Conservation (phyloP, 306 rosid species). For the Cicer cuneatum region DNA sequence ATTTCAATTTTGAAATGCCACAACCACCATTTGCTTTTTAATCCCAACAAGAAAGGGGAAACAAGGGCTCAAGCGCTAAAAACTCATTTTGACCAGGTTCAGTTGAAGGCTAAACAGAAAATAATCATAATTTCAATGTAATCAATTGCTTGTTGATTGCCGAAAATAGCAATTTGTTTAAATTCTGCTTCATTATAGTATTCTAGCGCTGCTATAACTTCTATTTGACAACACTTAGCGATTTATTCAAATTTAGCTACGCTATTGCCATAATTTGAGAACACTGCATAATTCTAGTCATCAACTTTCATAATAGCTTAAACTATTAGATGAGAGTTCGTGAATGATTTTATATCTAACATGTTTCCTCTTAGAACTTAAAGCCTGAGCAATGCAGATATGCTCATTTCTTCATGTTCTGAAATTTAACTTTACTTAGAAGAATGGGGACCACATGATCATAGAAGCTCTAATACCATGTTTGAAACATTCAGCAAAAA, state of each 20-base stretch:
- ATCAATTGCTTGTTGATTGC: no score
- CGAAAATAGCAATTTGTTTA: no score
- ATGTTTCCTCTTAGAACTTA: not conserved
- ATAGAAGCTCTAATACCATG: not conserved
- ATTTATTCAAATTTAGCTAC: no score
- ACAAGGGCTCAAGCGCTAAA: not conserved
- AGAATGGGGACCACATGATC: not conserved
- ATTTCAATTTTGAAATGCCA: constrained; percentile 12
- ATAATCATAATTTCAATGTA: not conserved
- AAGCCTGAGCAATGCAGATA: not conserved
- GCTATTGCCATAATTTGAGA: no score
- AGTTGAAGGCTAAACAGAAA: not conserved
- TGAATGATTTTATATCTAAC: not conserved
- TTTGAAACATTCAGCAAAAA: not conserved
- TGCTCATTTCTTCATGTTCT: not conserved
- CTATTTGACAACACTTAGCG: no score
- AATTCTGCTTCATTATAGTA: no score
- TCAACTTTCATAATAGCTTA: not conserved
- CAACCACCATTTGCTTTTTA: constrained; percentile 18
- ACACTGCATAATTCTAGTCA: not conserved
- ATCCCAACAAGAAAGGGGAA: constrained; percentile 32
- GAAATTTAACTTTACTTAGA: not conserved
- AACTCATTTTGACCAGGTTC: constrained; percentile 8
- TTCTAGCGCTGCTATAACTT: no score
- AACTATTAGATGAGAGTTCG: not conserved